A percentile compares a stretch with the other conserved stretches of the same genome.
Evolutionary conservation across 139 green algal genomes (phyloP).

Genomic region (Trebouxia sp.): DNA sequence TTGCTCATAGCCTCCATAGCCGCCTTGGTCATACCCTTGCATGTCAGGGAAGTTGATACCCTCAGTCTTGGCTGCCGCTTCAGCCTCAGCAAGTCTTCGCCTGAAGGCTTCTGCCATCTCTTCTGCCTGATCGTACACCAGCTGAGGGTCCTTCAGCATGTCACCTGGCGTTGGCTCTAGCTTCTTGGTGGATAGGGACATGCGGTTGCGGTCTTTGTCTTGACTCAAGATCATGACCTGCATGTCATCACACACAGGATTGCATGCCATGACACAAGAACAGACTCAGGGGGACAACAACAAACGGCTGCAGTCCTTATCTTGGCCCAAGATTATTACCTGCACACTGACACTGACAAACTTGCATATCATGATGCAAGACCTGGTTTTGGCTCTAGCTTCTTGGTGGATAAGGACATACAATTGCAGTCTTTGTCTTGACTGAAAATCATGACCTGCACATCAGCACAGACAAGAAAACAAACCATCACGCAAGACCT

Average conservation of each 20-base stretch:
- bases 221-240: slow-evolving; percentile 92
- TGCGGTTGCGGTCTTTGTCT: slow-evolving; percentile 82
- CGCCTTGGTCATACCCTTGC: not conserved
- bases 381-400: no score
- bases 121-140: slow-evolving; percentile 95
- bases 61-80: not conserved
- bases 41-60: slow-evolving; percentile 6
- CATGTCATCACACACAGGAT: no score
- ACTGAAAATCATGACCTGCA: slow-evolving; percentile 91
- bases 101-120: slow-evolving; percentile 91
- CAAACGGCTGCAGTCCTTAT: no score
- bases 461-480: no score
- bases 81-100: not conserved
- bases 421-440: slow-evolving; percentile 85
- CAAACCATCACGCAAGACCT: no score
- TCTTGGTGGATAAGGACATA: slow-evolving; percentile 94
- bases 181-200: slow-evolving; percentile 97
- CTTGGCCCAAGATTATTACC: no score
- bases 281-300: no score
- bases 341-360: no score
- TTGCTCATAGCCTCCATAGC: no score
- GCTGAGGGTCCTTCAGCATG: slow-evolving; percentile 90
- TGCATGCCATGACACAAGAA: no score
- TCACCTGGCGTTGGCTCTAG: slow-evolving; percentile 94
- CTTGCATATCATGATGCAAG: no score